These are phyloP conservation scores for Excoecaria agallocha DNA, from an alignment of 345 rosid genomes.

Conservation along the genomic window DNA sequence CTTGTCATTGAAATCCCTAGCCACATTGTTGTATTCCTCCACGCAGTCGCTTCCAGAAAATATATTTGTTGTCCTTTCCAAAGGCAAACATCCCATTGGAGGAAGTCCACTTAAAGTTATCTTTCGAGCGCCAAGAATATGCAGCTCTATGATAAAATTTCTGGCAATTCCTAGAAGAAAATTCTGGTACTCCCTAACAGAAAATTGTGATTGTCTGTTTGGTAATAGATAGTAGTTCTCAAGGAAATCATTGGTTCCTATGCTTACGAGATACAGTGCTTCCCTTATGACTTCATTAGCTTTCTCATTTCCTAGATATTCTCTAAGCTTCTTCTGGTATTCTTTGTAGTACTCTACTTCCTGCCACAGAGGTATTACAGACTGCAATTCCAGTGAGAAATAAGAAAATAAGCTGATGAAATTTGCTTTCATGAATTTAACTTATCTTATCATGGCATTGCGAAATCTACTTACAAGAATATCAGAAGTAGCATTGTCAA, in stretches of 20 bases:
- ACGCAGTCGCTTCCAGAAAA: slow-evolving; percentile 6
- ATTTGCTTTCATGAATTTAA: neutral
- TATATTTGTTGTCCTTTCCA: slow-evolving; percentile 17
- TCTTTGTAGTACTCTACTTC: slow-evolving; percentile 16
- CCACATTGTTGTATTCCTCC: slow-evolving; percentile 13
- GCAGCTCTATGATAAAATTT: neutral
- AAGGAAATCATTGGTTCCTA: slow-evolving; percentile 24
- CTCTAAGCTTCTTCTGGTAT: slow-evolving; percentile 14
- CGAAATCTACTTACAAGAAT: slow-evolving; percentile 12
- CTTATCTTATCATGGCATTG: neutral
- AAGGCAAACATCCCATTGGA: slow-evolving; percentile 24
- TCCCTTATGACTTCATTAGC: slow-evolving; percentile 10
- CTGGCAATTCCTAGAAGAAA: slow-evolving; percentile 14
- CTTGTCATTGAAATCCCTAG: slow-evolving; percentile 27
- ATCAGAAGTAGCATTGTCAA: slow-evolving; percentile 20
- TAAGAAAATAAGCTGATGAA: neutral
- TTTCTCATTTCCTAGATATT: slow-evolving; percentile 11
- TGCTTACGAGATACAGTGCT: slow-evolving; percentile 17
- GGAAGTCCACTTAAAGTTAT: slow-evolving; percentile 11
- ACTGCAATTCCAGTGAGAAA: slow-evolving; percentile 17
- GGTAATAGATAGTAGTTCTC: slow-evolving; percentile 15
- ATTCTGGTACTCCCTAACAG: slow-evolving; percentile 10
- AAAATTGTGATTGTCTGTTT: neutral
- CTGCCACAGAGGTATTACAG: slow-evolving; percentile 18
- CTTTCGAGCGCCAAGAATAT: slow-evolving; percentile 17